Percentiles rank a stretch among this genome's conserved stretches.
Conservation (phyloP, 139 green algal genomes). For the Gonium pectorale region DNA sequence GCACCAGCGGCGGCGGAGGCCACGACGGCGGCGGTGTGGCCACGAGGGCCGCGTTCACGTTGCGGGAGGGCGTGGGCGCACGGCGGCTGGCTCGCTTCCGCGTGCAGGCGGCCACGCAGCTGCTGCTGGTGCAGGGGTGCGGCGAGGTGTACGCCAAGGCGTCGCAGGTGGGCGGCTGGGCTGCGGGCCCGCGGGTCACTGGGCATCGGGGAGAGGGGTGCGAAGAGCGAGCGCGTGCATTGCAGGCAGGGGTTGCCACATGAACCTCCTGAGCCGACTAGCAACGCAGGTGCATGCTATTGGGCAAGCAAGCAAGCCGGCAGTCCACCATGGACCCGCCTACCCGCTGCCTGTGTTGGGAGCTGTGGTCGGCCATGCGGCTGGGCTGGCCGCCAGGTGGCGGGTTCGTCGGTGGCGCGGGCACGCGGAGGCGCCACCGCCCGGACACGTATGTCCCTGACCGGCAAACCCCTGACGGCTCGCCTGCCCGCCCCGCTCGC, state of each 20-base stretch:
- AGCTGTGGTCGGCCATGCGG: too few species aligned
- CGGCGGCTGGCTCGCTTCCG: constrained; percentile 84
- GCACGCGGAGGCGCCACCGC: neutral
- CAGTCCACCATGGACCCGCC: too few species aligned
- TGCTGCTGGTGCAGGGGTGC: constrained; percentile 90
- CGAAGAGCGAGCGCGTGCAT: too few species aligned
- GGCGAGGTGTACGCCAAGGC: constrained; percentile 38
- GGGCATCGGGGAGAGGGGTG: neutral
- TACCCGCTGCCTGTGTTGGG: too few species aligned
- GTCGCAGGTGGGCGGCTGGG: neutral
- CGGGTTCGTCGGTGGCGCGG: neutral
- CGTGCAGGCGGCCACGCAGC: constrained; percentile 82
- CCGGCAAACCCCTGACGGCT: too few species aligned
- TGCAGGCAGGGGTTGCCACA: too few species aligned
- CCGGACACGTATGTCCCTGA: too few species aligned
- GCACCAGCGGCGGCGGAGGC: neutral
- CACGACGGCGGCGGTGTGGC: constrained; percentile 6
- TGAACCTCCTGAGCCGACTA: too few species aligned
- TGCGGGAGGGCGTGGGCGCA: constrained; percentile 78
- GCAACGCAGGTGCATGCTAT: too few species aligned
- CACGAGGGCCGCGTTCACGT: constrained; percentile 55
- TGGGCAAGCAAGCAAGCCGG: too few species aligned
- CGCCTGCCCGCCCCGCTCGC: neutral
- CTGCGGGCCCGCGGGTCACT: neutral
- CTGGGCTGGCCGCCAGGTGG: too few species aligned